Conservation (phyloP, 2,329 filamentous ascomycete genomes). For the Colletotrichum lini region DNA sequence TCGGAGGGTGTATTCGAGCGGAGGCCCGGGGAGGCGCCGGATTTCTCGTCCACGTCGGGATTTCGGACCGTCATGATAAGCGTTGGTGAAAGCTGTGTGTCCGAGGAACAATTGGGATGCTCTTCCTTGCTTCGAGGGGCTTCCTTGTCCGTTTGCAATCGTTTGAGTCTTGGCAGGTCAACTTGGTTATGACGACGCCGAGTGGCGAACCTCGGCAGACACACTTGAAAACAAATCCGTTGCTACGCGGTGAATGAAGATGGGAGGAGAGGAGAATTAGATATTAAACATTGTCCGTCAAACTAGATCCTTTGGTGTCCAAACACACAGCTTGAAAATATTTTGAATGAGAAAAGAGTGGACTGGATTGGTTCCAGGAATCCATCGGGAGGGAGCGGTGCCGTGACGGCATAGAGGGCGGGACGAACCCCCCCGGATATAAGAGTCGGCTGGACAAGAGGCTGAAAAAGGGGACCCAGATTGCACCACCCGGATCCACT, state of each 20-base stretch:
- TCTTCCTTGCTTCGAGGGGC: neutral
- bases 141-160: neutral
- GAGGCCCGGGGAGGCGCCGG: constrained; percentile 7
- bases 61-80: constrained; percentile 20
- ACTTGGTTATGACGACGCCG: constrained; percentile 16
- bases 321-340: too few relatives aligned
- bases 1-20: constrained; percentile 21
- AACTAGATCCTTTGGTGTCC: neutral
- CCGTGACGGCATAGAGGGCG: neutral
- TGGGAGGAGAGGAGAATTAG: neutral
- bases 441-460: constrained; percentile 11
- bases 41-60: constrained; percentile 15
- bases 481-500: constrained; percentile 36
- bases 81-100: neutral
- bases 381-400: neutral
- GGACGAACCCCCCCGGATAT: constrained; percentile 3
- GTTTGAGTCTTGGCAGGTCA: constrained; percentile 17
- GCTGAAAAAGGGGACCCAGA: constrained; percentile 13
- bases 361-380: neutral
- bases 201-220: constrained; percentile 1
- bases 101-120: neutral
- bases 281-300: constrained; percentile 11
- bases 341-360: neutral
- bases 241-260: neutral
- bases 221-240: neutral